Percentiles rank a stretch among this genome's conserved stretches.
These are phyloP conservation scores for Nicotiana paniculata DNA, from an alignment of 257 asterid genomes.

Conservation along the genomic window DNA sequence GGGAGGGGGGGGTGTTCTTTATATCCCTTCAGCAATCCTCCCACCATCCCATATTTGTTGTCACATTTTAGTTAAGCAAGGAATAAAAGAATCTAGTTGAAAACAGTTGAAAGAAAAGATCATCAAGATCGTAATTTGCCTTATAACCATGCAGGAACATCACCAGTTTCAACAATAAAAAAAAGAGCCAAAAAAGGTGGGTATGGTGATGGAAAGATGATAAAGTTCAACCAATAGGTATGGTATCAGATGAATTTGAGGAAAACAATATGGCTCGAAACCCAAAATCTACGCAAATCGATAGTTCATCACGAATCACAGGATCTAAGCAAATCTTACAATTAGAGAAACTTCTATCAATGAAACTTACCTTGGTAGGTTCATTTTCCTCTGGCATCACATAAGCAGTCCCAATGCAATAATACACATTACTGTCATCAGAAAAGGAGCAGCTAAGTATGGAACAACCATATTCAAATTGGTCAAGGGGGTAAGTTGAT, in stretches of 20 bases:
- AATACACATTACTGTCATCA: slow-evolving; percentile 79
- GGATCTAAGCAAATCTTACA: neutral
- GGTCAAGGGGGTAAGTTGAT: slow-evolving; percentile 78
- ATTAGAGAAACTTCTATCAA: neutral
- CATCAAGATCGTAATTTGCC: neutral
- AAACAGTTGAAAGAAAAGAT: neutral
- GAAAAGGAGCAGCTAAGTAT: slow-evolving; percentile 94
- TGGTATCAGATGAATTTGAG: neutral
- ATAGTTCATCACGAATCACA: neutral
- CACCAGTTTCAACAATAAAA: neutral
- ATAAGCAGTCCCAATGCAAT: slow-evolving; percentile 93
- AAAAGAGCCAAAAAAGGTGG: neutral
- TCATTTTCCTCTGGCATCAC: slow-evolving; percentile 96
- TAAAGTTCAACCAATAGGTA: neutral
- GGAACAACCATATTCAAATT: slow-evolving; percentile 83
- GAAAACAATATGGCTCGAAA: neutral
- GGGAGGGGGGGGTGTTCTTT: neutral
- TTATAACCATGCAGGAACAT: neutral
- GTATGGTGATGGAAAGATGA: neutral
- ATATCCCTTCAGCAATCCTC: neutral
- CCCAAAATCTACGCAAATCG: neutral
- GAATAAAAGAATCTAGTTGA: neutral
- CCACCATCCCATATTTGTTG: neutral
- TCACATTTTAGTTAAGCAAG: neutral
- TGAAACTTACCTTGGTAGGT: slow-evolving; percentile 66